phyloP scores from a whole-genome alignment of 2,329 filamentous ascomycete species.

The Epichloe sp. region DNA sequence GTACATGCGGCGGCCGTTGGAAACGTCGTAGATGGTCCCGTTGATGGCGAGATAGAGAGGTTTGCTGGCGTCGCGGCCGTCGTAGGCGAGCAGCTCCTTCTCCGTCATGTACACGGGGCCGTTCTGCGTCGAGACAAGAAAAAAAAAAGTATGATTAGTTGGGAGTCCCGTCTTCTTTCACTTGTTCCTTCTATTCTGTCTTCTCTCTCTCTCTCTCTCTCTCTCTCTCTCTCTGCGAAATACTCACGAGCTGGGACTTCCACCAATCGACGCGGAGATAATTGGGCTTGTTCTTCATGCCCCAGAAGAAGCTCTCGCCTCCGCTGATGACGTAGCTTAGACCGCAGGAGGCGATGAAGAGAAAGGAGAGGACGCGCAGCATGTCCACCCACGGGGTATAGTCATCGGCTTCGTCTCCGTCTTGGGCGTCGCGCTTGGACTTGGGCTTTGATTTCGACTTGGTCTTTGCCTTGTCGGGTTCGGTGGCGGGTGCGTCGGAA shows the following conservation, averaged over 20 bases:
- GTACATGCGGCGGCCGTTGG: conserved; percentile 55
- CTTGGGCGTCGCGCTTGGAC: conserved; percentile 21
- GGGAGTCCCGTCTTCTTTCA: background rate
- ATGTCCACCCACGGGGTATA: conserved; percentile 48
- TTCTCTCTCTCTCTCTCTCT: too few species aligned
- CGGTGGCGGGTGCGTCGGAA: conserved; percentile 9
- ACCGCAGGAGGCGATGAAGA: conserved; percentile 51
- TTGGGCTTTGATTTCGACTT: conserved; percentile 7
- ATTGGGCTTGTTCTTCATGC: conserved; percentile 44
- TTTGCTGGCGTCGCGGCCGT: conserved; percentile 60
- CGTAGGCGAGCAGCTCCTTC: conserved; percentile 57
- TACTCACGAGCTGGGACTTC: conserved; percentile 46
- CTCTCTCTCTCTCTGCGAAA: background rate
- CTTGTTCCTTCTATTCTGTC: background rate
- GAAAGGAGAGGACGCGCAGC: conserved; percentile 53
- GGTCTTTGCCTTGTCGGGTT: conserved; percentile 11
- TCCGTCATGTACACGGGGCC: conserved; percentile 61
- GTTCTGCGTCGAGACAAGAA: conserved; percentile 20
- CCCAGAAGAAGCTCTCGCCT: conserved; percentile 59
- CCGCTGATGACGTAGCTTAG: conserved; percentile 66
- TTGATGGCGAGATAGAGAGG: conserved; percentile 89
- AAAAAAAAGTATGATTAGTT: background rate
- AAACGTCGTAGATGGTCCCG: conserved; percentile 75
- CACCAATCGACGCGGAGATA: conserved; percentile 47
- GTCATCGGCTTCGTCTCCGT: conserved; percentile 55